phyloP scores from a whole-genome alignment of 495 filamentous ascomycete genomes.

The Lepraria neglecta region DNA sequence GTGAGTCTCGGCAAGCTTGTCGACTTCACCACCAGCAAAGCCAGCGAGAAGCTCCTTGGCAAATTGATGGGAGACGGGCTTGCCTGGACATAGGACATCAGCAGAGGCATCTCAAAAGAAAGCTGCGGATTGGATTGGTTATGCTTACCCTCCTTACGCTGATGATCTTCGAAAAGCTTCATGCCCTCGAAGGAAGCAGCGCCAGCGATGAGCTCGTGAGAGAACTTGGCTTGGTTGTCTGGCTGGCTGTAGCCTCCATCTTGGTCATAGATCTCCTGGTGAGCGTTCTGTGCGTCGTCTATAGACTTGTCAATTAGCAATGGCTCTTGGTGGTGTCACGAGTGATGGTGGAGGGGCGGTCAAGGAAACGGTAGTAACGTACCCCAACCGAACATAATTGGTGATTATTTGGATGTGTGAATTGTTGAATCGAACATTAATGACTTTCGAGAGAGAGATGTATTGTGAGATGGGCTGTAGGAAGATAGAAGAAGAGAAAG shows the following conservation, averaged over 20 bases:
- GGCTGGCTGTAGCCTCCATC: slow-evolving; percentile 27
- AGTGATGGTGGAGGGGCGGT: not conserved
- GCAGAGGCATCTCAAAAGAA: not conserved
- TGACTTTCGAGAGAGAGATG: not conserved
- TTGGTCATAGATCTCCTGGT: slow-evolving; percentile 54
- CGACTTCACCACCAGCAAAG: slow-evolving; percentile 65
- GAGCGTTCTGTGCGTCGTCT: slow-evolving; percentile 49
- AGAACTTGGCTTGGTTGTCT: slow-evolving; percentile 53
- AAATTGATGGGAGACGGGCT: slow-evolving; percentile 61
- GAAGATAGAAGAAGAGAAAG: not conserved
- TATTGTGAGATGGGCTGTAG: not conserved
- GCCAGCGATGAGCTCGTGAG: slow-evolving; percentile 68
- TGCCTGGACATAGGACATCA: slow-evolving; percentile 43
- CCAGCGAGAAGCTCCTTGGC: slow-evolving; percentile 73
- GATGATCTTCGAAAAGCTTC: slow-evolving; percentile 71
- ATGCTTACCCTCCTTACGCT: slow-evolving; percentile 60
- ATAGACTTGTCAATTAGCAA: not conserved
- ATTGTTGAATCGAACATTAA: not conserved
- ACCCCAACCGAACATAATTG: slow-evolving; percentile 26
- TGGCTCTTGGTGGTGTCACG: not conserved
- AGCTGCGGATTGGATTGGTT: not conserved
- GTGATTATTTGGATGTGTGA: not conserved
- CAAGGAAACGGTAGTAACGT: not conserved
- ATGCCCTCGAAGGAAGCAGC: slow-evolving; percentile 74
- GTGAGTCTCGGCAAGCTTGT: slow-evolving; percentile 75